Evolutionary conservation across 352 stramenopile species (phyloP).

Genomic region (Phytophthora cactorum): DNA sequence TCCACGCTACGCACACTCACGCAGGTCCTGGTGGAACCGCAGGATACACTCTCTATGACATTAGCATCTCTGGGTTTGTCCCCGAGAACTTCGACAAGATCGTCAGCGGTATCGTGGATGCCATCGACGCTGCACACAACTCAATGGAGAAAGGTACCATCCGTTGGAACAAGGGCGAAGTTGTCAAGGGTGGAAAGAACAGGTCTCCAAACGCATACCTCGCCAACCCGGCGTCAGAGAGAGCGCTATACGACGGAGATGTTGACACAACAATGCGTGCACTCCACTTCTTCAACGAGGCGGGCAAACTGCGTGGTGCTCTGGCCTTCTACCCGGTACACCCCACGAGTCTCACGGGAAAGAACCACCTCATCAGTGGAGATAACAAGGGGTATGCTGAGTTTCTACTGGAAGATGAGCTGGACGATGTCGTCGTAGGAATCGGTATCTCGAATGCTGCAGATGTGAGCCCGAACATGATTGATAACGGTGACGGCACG

Average conservation of each 20-base stretch:
- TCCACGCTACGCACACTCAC: slow-evolving; percentile 88
- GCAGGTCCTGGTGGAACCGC: slow-evolving; percentile 72
- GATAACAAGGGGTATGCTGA: slow-evolving; percentile 83
- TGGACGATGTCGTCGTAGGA: slow-evolving; percentile 33
- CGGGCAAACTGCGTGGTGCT: slow-evolving; percentile 45
- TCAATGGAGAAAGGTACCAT: slow-evolving; percentile 58
- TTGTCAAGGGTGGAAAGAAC: slow-evolving; percentile 62
- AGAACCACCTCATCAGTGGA: slow-evolving; percentile 73
- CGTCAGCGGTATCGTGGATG: slow-evolving; percentile 63
- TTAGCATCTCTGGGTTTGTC: slow-evolving; percentile 50
- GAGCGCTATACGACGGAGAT: slow-evolving; percentile 56
- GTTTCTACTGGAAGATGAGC: slow-evolving; percentile 50
- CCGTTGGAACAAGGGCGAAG: slow-evolving; percentile 36
- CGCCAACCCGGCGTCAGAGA: slow-evolving; percentile 65
- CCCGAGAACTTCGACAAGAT: slow-evolving; percentile 69
- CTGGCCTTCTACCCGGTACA: slow-evolving; percentile 80
- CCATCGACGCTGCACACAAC: slow-evolving; percentile 65
- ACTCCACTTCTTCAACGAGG: slow-evolving; percentile 48
- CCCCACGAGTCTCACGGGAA: slow-evolving; percentile 72
- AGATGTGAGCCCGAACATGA: slow-evolving; percentile 54
- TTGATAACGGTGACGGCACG: slow-evolving; percentile 57
- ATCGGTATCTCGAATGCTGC: slow-evolving; percentile 57
- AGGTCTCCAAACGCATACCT: slow-evolving; percentile 70
- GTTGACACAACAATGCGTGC: slow-evolving; percentile 76
- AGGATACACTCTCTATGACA: slow-evolving; percentile 77